These are phyloP conservation scores for Trichosporon sp. DNA, from an alignment of 1,284 basidiomycete genomes.

Conservation along the genomic window DNA sequence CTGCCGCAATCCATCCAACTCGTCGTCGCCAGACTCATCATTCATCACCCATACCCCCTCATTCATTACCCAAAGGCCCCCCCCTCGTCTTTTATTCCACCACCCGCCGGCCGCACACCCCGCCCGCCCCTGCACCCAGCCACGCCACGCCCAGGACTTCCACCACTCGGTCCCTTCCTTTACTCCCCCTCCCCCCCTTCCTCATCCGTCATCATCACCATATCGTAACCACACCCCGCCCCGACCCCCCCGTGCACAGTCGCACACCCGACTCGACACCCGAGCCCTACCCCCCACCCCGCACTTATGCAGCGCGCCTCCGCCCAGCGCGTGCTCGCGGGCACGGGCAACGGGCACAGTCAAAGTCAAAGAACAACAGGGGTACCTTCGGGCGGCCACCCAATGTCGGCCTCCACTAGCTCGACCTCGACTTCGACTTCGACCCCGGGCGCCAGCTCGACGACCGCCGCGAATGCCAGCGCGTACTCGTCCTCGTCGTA, in stretches of 20 bases:
- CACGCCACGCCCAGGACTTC: neutral
- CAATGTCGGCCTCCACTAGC: neutral
- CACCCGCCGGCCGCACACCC: neutral
- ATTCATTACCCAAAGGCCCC: neutral
- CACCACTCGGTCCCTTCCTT: neutral
- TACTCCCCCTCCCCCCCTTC: neutral
- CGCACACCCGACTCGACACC: neutral
- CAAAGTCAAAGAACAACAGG: neutral
- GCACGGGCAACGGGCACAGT: slow-evolving; percentile 2
- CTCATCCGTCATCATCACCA: neutral
- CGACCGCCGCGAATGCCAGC: neutral
- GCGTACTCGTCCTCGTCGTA: neutral
- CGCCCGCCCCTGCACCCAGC: neutral
- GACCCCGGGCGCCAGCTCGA: neutral
- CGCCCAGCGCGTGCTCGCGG: slow-evolving; percentile 6
- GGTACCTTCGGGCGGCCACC: neutral
- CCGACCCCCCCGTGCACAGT: neutral
- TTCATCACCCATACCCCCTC: neutral
- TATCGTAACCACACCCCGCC: neutral
- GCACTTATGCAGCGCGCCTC: slow-evolving; percentile 1
- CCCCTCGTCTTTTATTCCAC: neutral
- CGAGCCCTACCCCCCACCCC: neutral
- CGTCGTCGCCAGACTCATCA: neutral
- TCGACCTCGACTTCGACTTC: neutral
- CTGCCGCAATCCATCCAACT: neutral